Evolutionary conservation across 768 basidiomycete genomes (phyloP).

Genomic region (Neoboletus magnificus): DNA sequence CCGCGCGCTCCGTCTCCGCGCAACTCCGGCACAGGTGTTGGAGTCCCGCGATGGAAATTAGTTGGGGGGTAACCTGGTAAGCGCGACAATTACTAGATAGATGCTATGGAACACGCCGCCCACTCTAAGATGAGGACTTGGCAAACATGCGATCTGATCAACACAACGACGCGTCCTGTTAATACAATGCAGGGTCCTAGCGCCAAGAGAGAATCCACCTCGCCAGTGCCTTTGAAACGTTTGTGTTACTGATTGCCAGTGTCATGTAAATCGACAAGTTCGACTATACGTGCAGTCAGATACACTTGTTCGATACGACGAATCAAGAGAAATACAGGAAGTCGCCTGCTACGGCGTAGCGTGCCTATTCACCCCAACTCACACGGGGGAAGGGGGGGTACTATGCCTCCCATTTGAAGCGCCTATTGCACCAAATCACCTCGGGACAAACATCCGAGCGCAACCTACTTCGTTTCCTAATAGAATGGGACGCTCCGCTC

Average conservation of each 20-base stretch:
- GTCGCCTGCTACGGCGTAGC: conserved; percentile 51
- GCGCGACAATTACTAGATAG: too few relatives aligned
- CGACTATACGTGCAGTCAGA: conserved; percentile 10
- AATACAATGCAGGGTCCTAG: conserved; percentile 43
- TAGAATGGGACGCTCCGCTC: conserved; percentile 42
- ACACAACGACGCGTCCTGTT: not conserved
- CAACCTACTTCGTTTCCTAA: conserved; percentile 35
- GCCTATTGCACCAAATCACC: conserved; percentile 55
- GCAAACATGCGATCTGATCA: conserved; percentile 26
- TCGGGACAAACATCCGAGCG: conserved; percentile 29
- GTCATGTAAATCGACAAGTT: not conserved
- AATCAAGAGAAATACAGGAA: conserved; percentile 22
- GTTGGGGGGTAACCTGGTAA: too few relatives aligned
- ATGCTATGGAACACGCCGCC: conserved; percentile 41
- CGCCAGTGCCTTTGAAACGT: conserved; percentile 1
- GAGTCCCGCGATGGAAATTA: conserved; percentile 40
- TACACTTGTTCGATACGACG: conserved; percentile 29
- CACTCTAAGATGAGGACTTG: conserved; percentile 49
- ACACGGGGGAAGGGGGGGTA: conserved; percentile 53
- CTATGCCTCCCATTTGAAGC: conserved; percentile 60
- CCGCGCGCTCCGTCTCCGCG: conserved; percentile 32
- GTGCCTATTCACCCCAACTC: conserved; percentile 50
- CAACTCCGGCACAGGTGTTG: conserved; percentile 43
- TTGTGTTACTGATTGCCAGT: not conserved
- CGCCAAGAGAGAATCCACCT: conserved; percentile 45